phyloP scores from a whole-genome alignment of 2,329 filamentous ascomycete genomes.

The Sporothrix variecibatus region DNA sequence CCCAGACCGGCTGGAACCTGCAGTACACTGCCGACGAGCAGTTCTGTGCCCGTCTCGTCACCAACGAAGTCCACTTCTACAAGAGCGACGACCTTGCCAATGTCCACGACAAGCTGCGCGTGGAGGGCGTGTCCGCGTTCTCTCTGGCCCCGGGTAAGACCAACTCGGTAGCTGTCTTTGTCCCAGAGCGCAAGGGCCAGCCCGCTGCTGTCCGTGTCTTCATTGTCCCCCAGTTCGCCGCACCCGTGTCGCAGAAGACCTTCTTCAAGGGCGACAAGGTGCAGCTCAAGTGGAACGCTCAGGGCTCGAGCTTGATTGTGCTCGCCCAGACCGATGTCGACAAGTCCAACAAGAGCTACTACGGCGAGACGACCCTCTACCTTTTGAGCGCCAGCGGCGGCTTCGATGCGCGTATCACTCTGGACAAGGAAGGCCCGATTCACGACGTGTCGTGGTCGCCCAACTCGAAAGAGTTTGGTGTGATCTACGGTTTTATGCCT shows the following conservation, averaged over 20 bases:
- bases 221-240: conserved; percentile 83
- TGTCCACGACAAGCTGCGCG: conserved; percentile 93
- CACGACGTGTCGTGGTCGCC: conserved; percentile 97
- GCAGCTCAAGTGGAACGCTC: conserved; percentile 94
- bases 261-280: conserved; percentile 99
- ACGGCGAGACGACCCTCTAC: conserved; percentile 96
- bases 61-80: conserved; percentile 98
- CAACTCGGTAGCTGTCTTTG: conserved; percentile 90
- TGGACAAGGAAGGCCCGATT: conserved; percentile 97
- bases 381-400: conserved; percentile 87
- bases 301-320: conserved; percentile 88
- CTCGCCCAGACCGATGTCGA: conserved; percentile 97
- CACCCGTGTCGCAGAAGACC: conserved; percentile 90
- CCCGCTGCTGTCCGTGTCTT: conserved; percentile 93
- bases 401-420: conserved; percentile 86
- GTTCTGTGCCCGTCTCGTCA: conserved; percentile 89
- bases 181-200: conserved; percentile 95
- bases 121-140: conserved; percentile 88
- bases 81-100: conserved; percentile 80
- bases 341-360: conserved; percentile 98
- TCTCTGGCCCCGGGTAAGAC: conserved; percentile 85
- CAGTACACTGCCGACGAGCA: conserved; percentile 94
- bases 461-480: conserved; percentile 95
- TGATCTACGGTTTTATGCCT: conserved; percentile 98
- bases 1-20: conserved; percentile 92